Evolutionary conservation across 768 basidiomycete genomes (phyloP).

Genomic region (Sporobolomyces phaffii): DNA sequence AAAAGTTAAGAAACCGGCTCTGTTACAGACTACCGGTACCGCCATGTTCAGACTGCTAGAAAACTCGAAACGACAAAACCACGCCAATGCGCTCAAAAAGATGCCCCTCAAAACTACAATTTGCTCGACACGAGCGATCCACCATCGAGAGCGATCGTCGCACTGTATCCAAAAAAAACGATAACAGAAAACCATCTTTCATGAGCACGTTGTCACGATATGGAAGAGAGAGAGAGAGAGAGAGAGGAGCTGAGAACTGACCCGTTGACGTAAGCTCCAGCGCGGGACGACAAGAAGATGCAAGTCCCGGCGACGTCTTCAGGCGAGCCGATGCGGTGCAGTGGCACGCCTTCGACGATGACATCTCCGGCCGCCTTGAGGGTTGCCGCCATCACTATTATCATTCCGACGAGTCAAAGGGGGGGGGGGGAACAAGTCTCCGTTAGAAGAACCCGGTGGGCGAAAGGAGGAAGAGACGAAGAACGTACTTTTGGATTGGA

Average conservation of each 20-base stretch:
- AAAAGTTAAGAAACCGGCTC: too few species aligned
- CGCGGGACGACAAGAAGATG: slow-evolving; percentile 59
- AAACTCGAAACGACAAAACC: too few species aligned
- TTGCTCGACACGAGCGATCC: slow-evolving; percentile 48
- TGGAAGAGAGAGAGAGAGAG: too few species aligned
- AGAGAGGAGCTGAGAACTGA: slow-evolving; percentile 29
- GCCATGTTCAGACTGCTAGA: too few species aligned
- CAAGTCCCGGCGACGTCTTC: slow-evolving; percentile 63
- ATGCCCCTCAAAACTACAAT: not conserved
- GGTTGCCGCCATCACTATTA: slow-evolving; percentile 57
- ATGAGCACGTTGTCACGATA: too few species aligned
- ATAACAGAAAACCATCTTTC: too few species aligned
- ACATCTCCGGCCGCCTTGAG: slow-evolving; percentile 52
- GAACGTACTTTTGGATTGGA: slow-evolving; percentile 45
- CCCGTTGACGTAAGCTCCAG: slow-evolving; percentile 60
- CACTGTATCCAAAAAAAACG: slow-evolving; percentile 41
- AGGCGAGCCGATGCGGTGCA: slow-evolving; percentile 56
- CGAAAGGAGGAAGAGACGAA: not conserved
- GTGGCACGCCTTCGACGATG: slow-evolving; percentile 52
- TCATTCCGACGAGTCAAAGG: too few species aligned
- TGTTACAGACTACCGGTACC: too few species aligned
- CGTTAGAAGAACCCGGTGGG: too few species aligned
- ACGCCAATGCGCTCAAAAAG: too few species aligned
- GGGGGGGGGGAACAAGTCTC: too few species aligned
- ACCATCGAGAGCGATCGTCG: slow-evolving; percentile 60